phyloP scores from a whole-genome alignment of 257 asterid genomes.

The Solanum etuberosum region DNA sequence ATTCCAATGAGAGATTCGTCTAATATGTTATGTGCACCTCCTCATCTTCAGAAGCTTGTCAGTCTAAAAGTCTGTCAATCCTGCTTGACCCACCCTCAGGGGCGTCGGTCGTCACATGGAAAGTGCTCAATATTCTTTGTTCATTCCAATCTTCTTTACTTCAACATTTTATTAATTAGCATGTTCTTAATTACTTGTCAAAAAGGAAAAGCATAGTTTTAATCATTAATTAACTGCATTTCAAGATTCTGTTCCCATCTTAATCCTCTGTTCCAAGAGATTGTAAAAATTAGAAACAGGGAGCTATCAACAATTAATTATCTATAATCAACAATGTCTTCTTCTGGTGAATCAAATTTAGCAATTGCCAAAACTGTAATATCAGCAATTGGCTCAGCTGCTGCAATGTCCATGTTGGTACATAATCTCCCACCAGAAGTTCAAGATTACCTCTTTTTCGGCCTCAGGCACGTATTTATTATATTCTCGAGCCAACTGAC shows the following conservation, averaged over 20 bases:
- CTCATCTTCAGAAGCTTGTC: background rate
- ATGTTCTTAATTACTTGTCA: background rate
- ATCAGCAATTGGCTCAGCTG: background rate
- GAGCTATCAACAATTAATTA: background rate
- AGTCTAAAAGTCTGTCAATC: background rate
- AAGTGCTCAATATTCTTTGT: background rate
- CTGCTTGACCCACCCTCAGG: background rate
- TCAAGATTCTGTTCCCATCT: background rate
- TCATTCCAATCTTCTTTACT: background rate
- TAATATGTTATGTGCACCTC: background rate
- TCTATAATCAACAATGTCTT: background rate
- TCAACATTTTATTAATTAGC: background rate
- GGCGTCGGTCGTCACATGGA: background rate
- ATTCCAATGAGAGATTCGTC: background rate
- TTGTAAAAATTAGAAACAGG: background rate
- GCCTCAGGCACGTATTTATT: background rate
- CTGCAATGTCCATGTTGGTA: background rate
- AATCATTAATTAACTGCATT: background rate
- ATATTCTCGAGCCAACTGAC: background rate
- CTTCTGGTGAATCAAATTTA: background rate
- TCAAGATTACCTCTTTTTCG: background rate
- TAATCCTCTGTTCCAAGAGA: background rate
- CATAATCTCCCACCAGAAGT: background rate
- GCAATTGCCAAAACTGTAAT: background rate
- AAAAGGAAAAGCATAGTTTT: background rate